Percentiles rank a stretch among this genome's conserved stretches.
These are phyloP conservation scores for Coemansia javaensis DNA, from an alignment of 192 early-diverging fungal species.

Conservation along the genomic window DNA sequence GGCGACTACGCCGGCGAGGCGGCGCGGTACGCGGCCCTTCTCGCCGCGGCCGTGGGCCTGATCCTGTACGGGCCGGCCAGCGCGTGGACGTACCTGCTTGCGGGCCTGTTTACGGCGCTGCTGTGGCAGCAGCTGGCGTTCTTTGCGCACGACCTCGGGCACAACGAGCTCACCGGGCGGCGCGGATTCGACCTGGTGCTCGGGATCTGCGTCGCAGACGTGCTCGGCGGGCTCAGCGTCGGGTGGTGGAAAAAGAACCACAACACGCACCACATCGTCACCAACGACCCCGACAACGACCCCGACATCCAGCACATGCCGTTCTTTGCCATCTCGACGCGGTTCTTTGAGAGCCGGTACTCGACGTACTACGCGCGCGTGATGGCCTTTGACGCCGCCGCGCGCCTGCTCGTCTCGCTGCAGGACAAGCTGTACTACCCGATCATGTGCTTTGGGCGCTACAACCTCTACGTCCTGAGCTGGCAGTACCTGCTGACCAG, in stretches of 20 bases:
- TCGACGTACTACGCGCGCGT: constrained; percentile 83
- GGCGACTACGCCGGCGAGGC: constrained; percentile 52
- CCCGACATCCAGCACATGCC: constrained; percentile 98
- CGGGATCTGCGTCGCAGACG: constrained; percentile 76
- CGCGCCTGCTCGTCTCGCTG: constrained; percentile 69
- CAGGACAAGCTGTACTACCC: constrained; percentile 88
- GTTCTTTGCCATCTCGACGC: constrained; percentile 83
- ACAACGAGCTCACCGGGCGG: constrained; percentile 81
- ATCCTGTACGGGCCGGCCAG: constrained; percentile 25
- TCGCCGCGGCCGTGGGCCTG: constrained; percentile 22
- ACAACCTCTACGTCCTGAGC: constrained; percentile 81
- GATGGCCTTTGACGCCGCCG: constrained; percentile 74
- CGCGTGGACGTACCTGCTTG: constrained; percentile 37
- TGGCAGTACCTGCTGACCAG: constrained; percentile 62
- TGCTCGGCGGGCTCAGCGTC: constrained; percentile 81
- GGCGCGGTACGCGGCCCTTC: constrained; percentile 33
- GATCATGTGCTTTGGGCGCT: constrained; percentile 83
- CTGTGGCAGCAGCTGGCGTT: constrained; percentile 94
- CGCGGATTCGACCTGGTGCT: constrained; percentile 69
- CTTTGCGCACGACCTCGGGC: constrained; percentile 95
- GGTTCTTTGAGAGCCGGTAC: constrained; percentile 75
- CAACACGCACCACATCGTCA: constrained; percentile 95
- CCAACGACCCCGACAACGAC: constrained; percentile 92
- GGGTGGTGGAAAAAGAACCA: constrained; percentile 99
- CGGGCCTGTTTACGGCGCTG: constrained; percentile 57